Evolutionary conservation across 2,329 filamentous ascomycete genomes (phyloP).

Genomic region (Fusarium succisae): DNA sequence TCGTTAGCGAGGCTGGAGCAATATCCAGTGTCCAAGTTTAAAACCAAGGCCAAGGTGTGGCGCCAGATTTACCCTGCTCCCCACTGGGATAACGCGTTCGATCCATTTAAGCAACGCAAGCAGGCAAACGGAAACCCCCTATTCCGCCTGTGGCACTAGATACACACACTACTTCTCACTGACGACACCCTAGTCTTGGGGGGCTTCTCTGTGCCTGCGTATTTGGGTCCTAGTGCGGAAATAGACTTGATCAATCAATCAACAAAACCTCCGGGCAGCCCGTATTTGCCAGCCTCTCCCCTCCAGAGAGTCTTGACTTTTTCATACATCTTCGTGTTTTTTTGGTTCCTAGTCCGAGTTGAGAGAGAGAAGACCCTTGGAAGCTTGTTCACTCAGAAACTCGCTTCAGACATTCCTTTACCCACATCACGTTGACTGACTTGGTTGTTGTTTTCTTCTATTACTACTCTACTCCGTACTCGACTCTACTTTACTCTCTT

Average conservation of each 20-base stretch:
- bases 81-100: constrained; percentile 6
- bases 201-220: constrained; percentile 4
- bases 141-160: background rate
- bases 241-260: constrained; percentile 23
- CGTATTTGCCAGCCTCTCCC: constrained; percentile 23
- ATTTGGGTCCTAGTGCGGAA: constrained; percentile 16
- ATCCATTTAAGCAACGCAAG: constrained; percentile 8
- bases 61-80: constrained; percentile 20
- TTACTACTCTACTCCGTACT: background rate
- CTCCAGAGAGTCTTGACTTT: constrained; percentile 19
- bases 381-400: constrained; percentile 17
- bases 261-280: constrained; percentile 29
- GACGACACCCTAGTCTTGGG: background rate
- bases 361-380: constrained; percentile 18
- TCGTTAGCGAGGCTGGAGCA: background rate
- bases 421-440: background rate
- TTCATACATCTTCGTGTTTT: constrained; percentile 14
- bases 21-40: background rate
- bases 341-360: constrained; percentile 2
- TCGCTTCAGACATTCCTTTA: constrained; percentile 32
- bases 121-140: background rate
- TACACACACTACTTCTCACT: constrained; percentile 1
- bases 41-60: constrained; percentile 18
- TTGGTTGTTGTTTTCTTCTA: constrained; percentile 1
- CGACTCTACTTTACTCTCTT: background rate